Conservation (phyloP, 1,284 basidiomycete species). For the Ustilago trichophora region DNA sequence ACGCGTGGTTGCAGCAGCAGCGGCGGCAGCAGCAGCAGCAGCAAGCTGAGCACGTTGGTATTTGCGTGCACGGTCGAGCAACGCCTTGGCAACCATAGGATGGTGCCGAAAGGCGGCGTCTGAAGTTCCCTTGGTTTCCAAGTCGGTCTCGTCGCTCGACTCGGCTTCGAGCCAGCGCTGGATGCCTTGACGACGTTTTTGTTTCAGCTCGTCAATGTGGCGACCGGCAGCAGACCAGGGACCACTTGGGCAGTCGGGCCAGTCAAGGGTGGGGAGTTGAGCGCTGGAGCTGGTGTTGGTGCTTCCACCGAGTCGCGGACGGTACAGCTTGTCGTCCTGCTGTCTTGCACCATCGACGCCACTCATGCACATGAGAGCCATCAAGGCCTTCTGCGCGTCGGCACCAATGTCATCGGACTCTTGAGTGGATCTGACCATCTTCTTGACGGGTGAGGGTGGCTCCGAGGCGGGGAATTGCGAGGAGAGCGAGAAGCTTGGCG, state of each 20-base stretch:
- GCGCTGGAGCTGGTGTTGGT: constrained; percentile 2
- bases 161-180: constrained; percentile 48
- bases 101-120: constrained; percentile 43
- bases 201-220: constrained; percentile 38
- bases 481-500: constrained; percentile 49
- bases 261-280: constrained; percentile 44
- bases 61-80: constrained; percentile 53
- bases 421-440: constrained; percentile 5
- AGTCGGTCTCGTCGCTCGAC: constrained; percentile 36
- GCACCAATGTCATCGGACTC: constrained; percentile 8
- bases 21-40: constrained; percentile 14
- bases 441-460: constrained; percentile 40
- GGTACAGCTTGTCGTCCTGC: constrained; percentile 14
- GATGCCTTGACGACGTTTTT: constrained; percentile 35
- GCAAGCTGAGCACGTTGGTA: constrained; percentile 27
- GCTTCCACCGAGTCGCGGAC: constrained; percentile 38
- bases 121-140: constrained; percentile 5
- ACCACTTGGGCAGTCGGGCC: constrained; percentile 46
- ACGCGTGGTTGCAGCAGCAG: constrained; percentile 7
- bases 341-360: constrained; percentile 2
- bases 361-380: constrained; percentile 19
- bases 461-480: constrained; percentile 52
- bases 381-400: constrained; percentile 24
- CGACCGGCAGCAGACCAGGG: constrained; percentile 46
- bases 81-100: constrained; percentile 61